Evolutionary conservation across 2,329 filamentous ascomycete species (phyloP), one percentile per base, ranked within the genome.

Genomic region (Trichoderma cornu-damae): DNA sequence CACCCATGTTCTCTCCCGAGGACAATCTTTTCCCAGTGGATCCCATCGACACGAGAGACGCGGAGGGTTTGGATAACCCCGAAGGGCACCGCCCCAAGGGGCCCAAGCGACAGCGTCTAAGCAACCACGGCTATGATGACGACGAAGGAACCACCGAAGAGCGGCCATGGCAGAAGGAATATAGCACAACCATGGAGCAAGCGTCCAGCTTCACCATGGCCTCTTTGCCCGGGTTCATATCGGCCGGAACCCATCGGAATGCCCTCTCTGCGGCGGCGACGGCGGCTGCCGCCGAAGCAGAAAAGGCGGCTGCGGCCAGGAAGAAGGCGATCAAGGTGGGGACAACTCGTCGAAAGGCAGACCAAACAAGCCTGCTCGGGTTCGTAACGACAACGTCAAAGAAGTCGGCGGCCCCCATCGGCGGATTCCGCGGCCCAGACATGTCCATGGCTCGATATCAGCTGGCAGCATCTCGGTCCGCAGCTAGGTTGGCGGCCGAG

Each of bases 11-110:
- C 57, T 78, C 74, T 42, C 73, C 77, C 0, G 84, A 89, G 64
- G 90, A 94, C 67, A 81, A 88, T 61, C 67, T 79, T 9, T 90
- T 85, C 72, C 87, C 89, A 0, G 65, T 83, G 3, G 83, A 87
- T 47, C 87, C 87, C 4, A 76, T 79, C 20, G 70, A 75, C 14
- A 61, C 61, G 4, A 66, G 77, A 58, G 61, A 61, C 37, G 57
- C 48, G 40, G 68, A 61, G 40, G 63, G 59, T 6, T 48, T 59
- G 2, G 64, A 64, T 4, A 62, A 60, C 4, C 58, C 64, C 11
- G 61, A 58, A 3, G 60, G 59, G 14, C 55, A 67, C 32, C 60
- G 62, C 30, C 52, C 63, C 16, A 66, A 55, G 64, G 64, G 63
- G 11, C 57, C 61, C 3, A 73, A 71, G 53, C 65, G 67, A 26